A percentile compares a stretch with the other conserved stretches of the same genome.
These are phyloP conservation scores for Lactarius vividus DNA, from an alignment of 768 basidiomycete species.

Conservation along the genomic window DNA sequence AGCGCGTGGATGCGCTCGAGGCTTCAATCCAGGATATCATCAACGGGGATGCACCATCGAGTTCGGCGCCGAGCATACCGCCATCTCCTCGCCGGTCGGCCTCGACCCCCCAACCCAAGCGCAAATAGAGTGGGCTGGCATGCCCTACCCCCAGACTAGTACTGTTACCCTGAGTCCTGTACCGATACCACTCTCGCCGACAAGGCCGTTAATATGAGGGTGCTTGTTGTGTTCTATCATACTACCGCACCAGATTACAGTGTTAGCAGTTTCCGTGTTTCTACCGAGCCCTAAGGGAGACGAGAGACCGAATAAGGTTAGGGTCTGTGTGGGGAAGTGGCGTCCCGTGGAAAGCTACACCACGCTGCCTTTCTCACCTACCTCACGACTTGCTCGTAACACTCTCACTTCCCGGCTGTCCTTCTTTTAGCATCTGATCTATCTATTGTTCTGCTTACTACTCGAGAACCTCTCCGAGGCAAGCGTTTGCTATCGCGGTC, in stretches of 20 bases:
- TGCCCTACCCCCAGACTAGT: neutral
- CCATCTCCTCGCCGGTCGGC: slow-evolving; percentile 48
- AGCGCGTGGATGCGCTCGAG: slow-evolving; percentile 85
- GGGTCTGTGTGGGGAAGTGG: neutral
- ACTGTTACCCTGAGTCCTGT: neutral
- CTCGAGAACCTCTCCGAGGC: neutral
- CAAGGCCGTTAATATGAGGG: neutral
- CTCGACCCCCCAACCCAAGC: slow-evolving; percentile 9
- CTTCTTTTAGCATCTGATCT: neutral
- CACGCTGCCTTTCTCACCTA: neutral
- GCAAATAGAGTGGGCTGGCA: slow-evolving; percentile 10
- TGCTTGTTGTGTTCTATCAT: neutral
- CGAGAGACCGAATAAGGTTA: neutral
- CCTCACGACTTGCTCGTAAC: neutral
- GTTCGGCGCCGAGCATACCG: slow-evolving; percentile 45
- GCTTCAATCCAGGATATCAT: slow-evolving; percentile 91
- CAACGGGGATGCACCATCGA: slow-evolving; percentile 54
- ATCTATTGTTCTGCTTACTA: neutral
- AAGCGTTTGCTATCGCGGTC: neutral
- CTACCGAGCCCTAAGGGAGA: neutral
- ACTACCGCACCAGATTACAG: neutral
- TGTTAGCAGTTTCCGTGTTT: too few relatives aligned
- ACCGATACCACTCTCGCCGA: neutral
- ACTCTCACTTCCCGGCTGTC: neutral
- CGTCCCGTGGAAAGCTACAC: neutral